phyloP scores from a whole-genome alignment of 257 asterid genomes.

The Penstemon newberryi region DNA sequence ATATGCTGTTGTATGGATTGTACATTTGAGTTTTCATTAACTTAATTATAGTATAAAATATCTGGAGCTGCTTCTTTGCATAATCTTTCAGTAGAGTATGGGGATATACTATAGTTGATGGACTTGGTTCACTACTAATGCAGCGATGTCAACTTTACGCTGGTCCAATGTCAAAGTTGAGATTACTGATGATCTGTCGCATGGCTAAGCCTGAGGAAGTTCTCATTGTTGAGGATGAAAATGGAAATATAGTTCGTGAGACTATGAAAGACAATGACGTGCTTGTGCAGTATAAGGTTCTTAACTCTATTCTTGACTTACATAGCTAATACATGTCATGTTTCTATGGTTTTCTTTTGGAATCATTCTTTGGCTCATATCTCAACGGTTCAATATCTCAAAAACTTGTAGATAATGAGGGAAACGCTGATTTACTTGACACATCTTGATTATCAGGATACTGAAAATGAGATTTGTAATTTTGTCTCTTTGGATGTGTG shows the following conservation, averaged over 20 bases:
- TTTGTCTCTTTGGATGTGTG: background rate
- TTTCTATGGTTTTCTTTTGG: background rate
- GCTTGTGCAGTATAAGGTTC: slow-evolving; percentile 94
- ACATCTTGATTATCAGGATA: slow-evolving; percentile 97
- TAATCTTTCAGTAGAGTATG: background rate
- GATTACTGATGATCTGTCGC: slow-evolving; percentile 91
- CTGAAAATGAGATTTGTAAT: slow-evolving; percentile 80
- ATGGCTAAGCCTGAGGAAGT: slow-evolving; percentile 99
- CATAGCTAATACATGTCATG: slow-evolving; percentile 19
- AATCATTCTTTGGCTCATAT: background rate
- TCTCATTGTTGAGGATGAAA: slow-evolving; percentile 93
- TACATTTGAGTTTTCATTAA: no score
- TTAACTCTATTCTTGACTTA: slow-evolving; percentile 9
- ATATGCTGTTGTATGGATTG: no score
- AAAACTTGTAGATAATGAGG: slow-evolving; percentile 83
- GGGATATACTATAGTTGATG: slow-evolving; percentile 55
- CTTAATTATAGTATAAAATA: no score
- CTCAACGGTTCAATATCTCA: slow-evolving; percentile 20
- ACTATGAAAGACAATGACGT: slow-evolving; percentile 98
- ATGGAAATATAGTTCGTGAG: slow-evolving; percentile 98
- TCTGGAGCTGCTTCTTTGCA: background rate
- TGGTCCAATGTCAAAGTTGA: slow-evolving; percentile 89
- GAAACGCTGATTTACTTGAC: slow-evolving; percentile 94
- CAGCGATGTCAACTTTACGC: slow-evolving; percentile 88
- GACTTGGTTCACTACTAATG: slow-evolving; percentile 74